Conservation (phyloP, 2,329 filamentous ascomycete species). For the Pezizomycotina sp. region DNA sequence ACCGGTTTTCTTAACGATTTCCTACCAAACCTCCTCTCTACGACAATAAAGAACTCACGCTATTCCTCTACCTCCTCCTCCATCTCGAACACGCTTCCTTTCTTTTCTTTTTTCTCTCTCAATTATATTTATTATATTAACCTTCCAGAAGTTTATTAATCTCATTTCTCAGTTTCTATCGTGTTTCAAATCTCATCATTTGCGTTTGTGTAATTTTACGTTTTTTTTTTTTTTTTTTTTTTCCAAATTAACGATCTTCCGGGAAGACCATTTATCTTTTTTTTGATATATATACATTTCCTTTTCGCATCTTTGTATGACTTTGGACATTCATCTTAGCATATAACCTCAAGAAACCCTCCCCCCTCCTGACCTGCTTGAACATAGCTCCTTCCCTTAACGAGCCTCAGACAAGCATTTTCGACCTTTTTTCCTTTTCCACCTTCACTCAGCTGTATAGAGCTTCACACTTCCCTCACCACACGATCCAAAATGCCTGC, state of each 20-base stretch:
- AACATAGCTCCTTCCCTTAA: constrained; percentile 13
- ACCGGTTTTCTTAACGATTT: constrained; percentile 24
- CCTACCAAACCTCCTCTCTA: constrained; percentile 10
- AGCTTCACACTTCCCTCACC: too few species aligned
- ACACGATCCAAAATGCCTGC: constrained; percentile 55
- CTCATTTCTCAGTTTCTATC: too few species aligned
- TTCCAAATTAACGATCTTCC: too few species aligned
- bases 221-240: constrained; percentile 1
- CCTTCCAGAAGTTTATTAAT: too few species aligned
- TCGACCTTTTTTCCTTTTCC: constrained; percentile 22
- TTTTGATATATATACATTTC: constrained; percentile 8
- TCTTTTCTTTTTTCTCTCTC: constrained; percentile 2
- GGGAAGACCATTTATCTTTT: constrained; percentile 14
- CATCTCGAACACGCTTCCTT: constrained; percentile 6
- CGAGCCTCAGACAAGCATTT: constrained; percentile 27
- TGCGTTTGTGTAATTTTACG: constrained; percentile 3
- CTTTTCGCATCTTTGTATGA: constrained; percentile 18
- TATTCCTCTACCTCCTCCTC: constrained; percentile 2
- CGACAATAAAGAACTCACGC: constrained; percentile 11
- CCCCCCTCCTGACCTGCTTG: not conserved
- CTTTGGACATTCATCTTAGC: constrained; percentile 1
- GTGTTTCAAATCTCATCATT: constrained; percentile 19
- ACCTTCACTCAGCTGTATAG: constrained; percentile 15
- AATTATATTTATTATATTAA: constrained; percentile 5
- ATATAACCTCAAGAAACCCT: not conserved